phyloP scores from a whole-genome alignment of 345 rosid genomes.

The Eucalyptus marginata region DNA sequence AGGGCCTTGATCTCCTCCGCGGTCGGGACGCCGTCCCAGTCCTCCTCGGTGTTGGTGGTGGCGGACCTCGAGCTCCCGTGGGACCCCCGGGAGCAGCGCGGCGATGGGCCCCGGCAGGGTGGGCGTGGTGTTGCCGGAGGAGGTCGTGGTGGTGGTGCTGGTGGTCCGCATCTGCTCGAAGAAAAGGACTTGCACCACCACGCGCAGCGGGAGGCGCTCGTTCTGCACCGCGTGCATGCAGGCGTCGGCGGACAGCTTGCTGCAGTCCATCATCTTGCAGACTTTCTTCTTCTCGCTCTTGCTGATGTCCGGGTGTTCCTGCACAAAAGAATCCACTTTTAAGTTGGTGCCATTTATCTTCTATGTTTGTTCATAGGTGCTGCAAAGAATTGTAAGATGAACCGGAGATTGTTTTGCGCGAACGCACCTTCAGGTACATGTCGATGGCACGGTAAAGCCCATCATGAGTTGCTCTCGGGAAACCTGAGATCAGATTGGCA shows the following conservation, averaged over 20 bases:
- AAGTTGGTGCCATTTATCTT: not conserved
- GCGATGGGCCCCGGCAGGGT: conserved; percentile 30
- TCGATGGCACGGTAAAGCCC: conserved; percentile 68
- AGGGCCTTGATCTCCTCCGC: conserved; percentile 61
- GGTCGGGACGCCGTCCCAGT: conserved; percentile 78
- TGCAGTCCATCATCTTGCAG: conserved; percentile 68
- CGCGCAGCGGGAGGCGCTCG: conserved; percentile 73
- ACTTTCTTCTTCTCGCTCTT: conserved; percentile 65
- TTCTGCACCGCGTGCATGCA: conserved; percentile 83
- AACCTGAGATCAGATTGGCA: conserved; percentile 27
- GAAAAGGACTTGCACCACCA: conserved; percentile 85
- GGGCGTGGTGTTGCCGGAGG: conserved; percentile 47
- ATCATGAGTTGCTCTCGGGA: conserved; percentile 54
- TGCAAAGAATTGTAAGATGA: not conserved
- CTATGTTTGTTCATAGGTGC: not conserved
- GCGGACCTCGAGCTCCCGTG: conserved; percentile 79
- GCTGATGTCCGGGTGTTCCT: conserved; percentile 51
- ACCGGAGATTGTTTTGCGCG: not conserved
- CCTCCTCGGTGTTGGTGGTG: conserved; percentile 78
- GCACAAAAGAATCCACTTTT: not conserved
- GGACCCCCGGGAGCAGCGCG: conserved; percentile 46
- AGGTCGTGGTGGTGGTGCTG: conserved; percentile 9
- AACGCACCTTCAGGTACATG: conserved; percentile 59
- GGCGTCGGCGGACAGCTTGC: conserved; percentile 68
- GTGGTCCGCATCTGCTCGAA: conserved; percentile 61